A percentile compares a stretch with the other conserved stretches of the same genome.
These are phyloP conservation scores for Lactifluus rugatus DNA, from an alignment of 768 basidiomycete species.

Conservation along the genomic window DNA sequence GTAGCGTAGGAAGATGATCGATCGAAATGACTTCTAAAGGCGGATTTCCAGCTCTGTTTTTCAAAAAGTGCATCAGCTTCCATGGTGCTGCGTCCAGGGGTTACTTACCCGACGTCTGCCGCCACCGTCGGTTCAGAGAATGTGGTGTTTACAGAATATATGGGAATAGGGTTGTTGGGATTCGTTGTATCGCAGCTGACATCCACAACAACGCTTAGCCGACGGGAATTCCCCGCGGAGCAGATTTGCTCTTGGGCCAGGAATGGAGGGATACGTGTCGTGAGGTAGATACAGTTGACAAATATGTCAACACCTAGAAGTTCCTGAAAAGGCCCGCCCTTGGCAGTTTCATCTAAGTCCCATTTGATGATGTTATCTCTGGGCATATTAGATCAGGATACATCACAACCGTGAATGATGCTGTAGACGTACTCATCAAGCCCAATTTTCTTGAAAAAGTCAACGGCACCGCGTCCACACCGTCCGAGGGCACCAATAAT, in stretches of 20 bases:
- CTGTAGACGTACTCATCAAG: constrained; percentile 65
- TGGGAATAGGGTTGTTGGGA: constrained; percentile 94
- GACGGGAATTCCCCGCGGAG: constrained; percentile 58
- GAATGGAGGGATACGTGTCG: constrained; percentile 78
- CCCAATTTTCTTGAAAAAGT: constrained; percentile 94
- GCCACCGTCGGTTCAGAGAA: constrained; percentile 87
- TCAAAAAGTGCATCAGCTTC: constrained; percentile 18
- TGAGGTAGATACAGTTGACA: constrained; percentile 98
- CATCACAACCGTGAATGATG: not conserved
- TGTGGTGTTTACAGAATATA: constrained; percentile 89
- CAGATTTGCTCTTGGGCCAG: constrained; percentile 58
- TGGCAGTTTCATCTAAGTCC: constrained; percentile 95
- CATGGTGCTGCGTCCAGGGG: not conserved
- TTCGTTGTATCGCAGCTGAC: constrained; percentile 99
- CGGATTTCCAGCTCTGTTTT: constrained; percentile 47
- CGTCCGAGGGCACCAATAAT: constrained; percentile 95
- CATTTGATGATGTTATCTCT: constrained; percentile 94
- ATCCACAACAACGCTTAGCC: constrained; percentile 80
- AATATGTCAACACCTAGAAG: constrained; percentile 96
- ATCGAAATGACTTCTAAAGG: constrained; percentile 84
- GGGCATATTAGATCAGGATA: constrained; percentile 4
- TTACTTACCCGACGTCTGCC: constrained; percentile 67
- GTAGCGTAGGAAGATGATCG: constrained; percentile 90
- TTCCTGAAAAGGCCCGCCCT: constrained; percentile 93
- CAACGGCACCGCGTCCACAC: constrained; percentile 91